phyloP scores from a whole-genome alignment of 805 yeast genomes.

The Candida maltosa region DNA sequence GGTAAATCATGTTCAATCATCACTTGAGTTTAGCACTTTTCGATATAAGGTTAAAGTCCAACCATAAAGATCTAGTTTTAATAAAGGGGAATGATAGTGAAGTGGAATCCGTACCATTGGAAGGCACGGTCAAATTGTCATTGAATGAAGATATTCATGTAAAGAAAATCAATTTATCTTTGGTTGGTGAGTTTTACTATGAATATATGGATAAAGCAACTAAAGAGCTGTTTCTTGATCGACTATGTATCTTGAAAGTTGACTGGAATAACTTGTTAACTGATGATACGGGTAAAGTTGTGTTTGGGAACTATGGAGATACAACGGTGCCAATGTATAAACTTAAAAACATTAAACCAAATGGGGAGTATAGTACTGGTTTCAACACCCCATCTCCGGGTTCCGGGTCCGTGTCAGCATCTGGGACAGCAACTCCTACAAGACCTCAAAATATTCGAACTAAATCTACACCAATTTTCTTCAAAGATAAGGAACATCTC shows the following conservation, averaged over 20 bases:
- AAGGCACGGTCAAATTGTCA: constrained; percentile 47
- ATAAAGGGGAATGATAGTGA: constrained; percentile 45
- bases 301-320: constrained; percentile 43
- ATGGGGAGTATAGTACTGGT: constrained; percentile 1
- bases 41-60: constrained; percentile 36
- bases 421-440: background rate
- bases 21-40: constrained; percentile 27
- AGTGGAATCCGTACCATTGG: constrained; percentile 38
- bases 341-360: constrained; percentile 5
- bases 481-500: constrained; percentile 7
- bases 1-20: constrained; percentile 8
- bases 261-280: constrained; percentile 49
- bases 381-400: background rate
- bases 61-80: constrained; percentile 39
- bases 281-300: constrained; percentile 32
- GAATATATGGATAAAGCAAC: constrained; percentile 31
- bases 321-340: constrained; percentile 21
- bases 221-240: constrained; percentile 34
- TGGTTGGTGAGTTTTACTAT: constrained; percentile 42
- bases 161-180: constrained; percentile 31
- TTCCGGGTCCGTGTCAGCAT: constrained; percentile 9
- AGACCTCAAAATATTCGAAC: constrained; percentile 29
- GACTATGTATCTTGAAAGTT: constrained; percentile 36
- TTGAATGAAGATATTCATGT: constrained; percentile 41
- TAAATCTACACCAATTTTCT: constrained; percentile 28